Evolutionary conservation across 805 yeast genomes (phyloP), one percentile per base, ranked within the genome.

Genomic region (Candida methanosorbosa): DNA sequence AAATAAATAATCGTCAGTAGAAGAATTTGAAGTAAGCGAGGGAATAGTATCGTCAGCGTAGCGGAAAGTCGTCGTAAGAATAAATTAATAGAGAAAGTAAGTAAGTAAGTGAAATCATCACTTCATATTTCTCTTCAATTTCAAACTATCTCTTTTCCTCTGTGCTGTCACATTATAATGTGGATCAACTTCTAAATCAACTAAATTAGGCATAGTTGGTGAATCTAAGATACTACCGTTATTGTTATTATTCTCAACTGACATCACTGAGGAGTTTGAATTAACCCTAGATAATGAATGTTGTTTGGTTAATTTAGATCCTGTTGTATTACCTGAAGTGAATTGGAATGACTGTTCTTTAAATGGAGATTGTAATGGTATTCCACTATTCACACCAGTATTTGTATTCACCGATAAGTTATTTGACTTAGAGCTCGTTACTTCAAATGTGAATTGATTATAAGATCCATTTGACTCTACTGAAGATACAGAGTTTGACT

Each of bases 91-190:
- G 7, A 14, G 9, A 14, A 14, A 26, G 17, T 5, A 26, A 14
- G 18, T 26, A 26, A 14, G 13, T 5, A 12, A 9, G n/a, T 26
- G 7, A 26, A 7, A 7, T 26, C 5, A 3, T 37, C 27, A 53
- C 32, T 46, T 52, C 53, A 50, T 43, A 35, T 50, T 51, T 46
- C 76, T 64, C 48, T 71, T 71, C 45, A 70, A 48, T 38, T 70
- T 66, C 41, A 72, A 48, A 42, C 72, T 63, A 40, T 71, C 76
- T 43, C 78, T 63, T 48, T 72, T 72, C 39, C 77, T 57, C 41
- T 66, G 66, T 19, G 70, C 63, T 2, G 75, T 71, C 20, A 62
- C 68, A 40, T 70, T 70, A 44, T 47, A 58, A 23, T 55, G 40
- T 2, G 61, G 58, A 38, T 55, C 59, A 9, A 51, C 42, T 25